Evolutionary conservation across 768 basidiomycete genomes (phyloP), one percentile per base, ranked within the genome.

Genomic region (Lactarius quietus): DNA sequence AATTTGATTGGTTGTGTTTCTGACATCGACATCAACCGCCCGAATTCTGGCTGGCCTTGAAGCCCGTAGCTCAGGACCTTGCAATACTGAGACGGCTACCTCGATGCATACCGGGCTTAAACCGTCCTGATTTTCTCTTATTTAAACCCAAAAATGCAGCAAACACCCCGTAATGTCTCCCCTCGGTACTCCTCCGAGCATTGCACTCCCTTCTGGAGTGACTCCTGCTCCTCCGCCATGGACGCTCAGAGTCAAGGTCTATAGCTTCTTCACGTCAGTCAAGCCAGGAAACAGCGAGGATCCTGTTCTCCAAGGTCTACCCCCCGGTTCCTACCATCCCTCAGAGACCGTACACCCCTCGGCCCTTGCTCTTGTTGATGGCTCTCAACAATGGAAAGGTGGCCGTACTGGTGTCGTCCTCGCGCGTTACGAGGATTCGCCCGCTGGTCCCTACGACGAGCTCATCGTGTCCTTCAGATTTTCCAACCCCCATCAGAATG

Each of bases 371-470:
- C 64, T 52, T 3, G 10, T 61, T 5, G 55, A 63, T 39, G 65
- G 28, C 29, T 15, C 20, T 18, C 43, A 51, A 2, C 68, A 69
- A 41, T 63, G 59, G 61, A 58, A 61, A 14, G 68, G 65, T 26
- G 61, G 68, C 17, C 6, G 36, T 17, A 17, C 55, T 15, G 1
- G 6, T 15, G 35, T 59, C 48, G 41, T 60, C 8, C 36, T 69
- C 9, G 55, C 57, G 26, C 65, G 59, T 2, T 67, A 67, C 33
- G 64, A 57, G 26, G 55, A 63, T 6, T 56, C 61, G 9, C 68
- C 68, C n/a, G 48, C 63, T 26, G 68, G 68, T 5, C 58, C 68
- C 8, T 69, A 69, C 65, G 68, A 69, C 20, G 68, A 69, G 28
- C 68, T 69, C 12, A 38, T 63, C 20, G 15, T 58, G 26, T 1